These are phyloP conservation scores for Botrytis hyacinthi DNA, from an alignment of 2,329 filamentous ascomycete genomes.

Conservation along the genomic window DNA sequence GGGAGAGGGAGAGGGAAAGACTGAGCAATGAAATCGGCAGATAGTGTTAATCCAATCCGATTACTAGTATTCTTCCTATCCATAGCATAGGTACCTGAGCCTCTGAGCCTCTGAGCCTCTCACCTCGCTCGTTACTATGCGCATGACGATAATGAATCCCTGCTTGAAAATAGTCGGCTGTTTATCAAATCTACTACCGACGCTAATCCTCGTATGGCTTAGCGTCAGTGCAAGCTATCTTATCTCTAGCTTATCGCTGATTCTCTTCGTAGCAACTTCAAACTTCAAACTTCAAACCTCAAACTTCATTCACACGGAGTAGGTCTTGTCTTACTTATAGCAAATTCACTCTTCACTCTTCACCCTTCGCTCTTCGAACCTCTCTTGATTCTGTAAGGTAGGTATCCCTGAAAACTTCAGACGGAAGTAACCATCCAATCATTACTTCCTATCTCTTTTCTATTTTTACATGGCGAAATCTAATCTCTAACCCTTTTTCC, in stretches of 20 bases:
- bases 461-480: neutral
- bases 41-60: neutral
- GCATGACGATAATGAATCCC: slow-evolving; percentile 14
- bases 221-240: neutral
- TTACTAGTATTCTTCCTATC: too few species aligned
- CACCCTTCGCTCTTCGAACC: neutral
- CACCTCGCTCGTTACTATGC: neutral
- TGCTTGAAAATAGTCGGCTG: neutral
- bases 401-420: neutral
- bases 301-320: neutral
- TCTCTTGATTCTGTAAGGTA: neutral
- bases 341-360: neutral
- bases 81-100: too few species aligned
- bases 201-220: neutral
- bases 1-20: neutral
- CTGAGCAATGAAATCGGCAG: neutral
- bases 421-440: neutral
- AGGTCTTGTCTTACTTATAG: neutral
- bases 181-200: neutral
- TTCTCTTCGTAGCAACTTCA: neutral
- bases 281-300: neutral
- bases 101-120: too few species aligned
- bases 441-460: neutral
- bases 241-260: neutral
- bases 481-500: neutral